These are phyloP conservation scores for Symbiodinium natans DNA, from an alignment of 73 alveolate species.

Conservation along the genomic window DNA sequence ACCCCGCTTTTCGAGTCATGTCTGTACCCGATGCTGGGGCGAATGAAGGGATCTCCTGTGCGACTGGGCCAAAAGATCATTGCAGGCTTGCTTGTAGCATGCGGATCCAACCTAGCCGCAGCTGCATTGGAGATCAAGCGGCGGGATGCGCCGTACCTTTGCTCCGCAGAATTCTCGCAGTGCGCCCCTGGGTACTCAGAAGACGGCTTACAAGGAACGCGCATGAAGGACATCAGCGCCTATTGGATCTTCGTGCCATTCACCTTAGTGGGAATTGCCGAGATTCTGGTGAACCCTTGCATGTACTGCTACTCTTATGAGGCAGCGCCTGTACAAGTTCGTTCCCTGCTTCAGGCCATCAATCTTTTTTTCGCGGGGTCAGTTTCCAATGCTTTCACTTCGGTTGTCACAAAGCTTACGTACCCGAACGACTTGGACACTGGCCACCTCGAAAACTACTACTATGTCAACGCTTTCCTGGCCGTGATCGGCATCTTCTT, in stretches of 20 bases:
- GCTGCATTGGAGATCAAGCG: background rate
- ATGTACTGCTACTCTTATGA: constrained; percentile 28
- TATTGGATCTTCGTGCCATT: constrained; percentile 63
- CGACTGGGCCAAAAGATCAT: constrained; percentile 22
- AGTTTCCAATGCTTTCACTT: background rate
- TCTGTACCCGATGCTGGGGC: background rate
- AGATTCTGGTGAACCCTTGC: background rate
- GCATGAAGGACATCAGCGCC: constrained; percentile 67
- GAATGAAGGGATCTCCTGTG: background rate
- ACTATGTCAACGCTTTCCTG: background rate
- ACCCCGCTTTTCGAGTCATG: constrained; percentile 72
- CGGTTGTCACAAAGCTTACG: background rate
- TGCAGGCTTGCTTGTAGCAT: background rate
- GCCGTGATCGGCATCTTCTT: background rate
- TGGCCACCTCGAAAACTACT: background rate
- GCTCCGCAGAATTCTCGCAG: constrained; percentile 1
- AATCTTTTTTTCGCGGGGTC: background rate
- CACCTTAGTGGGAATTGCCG: constrained; percentile 17
- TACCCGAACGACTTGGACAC: constrained; percentile 15
- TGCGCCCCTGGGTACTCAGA: constrained; percentile 1
- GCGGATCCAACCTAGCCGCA: background rate
- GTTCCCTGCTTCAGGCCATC: constrained; percentile 19
- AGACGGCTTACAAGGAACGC: constrained; percentile 50
- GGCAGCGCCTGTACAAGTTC: constrained; percentile 12
- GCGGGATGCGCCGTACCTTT: background rate